Base-by-base conservation (phyloP, 192 early-diverging fungal species). In the Backusella tuberculispora region DNA sequence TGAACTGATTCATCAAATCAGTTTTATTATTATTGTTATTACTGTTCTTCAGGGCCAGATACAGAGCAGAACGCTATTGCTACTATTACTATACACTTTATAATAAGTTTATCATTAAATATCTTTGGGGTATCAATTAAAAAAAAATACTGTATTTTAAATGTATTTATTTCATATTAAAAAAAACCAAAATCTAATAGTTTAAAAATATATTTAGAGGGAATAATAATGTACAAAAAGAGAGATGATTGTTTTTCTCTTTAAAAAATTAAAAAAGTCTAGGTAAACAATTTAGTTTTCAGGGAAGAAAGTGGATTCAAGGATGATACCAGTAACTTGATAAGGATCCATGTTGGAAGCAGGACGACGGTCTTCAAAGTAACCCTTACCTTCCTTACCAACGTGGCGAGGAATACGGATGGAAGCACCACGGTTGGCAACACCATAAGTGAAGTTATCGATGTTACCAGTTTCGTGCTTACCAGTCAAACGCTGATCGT, bases 281-380 rank as follows among this genome's bases (percentile, higher is more conserved):
- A 37, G 17, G 1, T 24, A 38, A 5, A 13, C 5, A 43, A 67
- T 67, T 67, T 67, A 67, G 66, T 67, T 67, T 43, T 67, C 66
- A 40, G 66, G 66, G 38, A 67, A 42, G 66, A 80, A 74, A 19
- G 82, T 81, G 47, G 86, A 80, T 68, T 85, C 79, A 60, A 85
- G 75, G 67, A 88, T 78, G 72, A 88, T 83, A 72, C 69, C 76
- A 45, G 86, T 87, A 41, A 87, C 86, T 40, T 73, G 79, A 48
- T 88, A 88, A 42, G 86, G 86, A 66, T 88, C 86, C 41, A 87
- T 87, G 82, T 88, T 88, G 71, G 84, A 86, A 56, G 86, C 86
- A 37, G 86, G 86, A 37, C 86, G 76, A 63, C 86, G 73, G 66
- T 88, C 86, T 77, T 88, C 86, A 64, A 87, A 66, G 53, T 88